Percentiles rank a stretch among this genome's conserved stretches.
These are phyloP conservation scores for Penicillium thymicola DNA, from an alignment of 2,329 filamentous ascomycete species.

Conservation along the genomic window DNA sequence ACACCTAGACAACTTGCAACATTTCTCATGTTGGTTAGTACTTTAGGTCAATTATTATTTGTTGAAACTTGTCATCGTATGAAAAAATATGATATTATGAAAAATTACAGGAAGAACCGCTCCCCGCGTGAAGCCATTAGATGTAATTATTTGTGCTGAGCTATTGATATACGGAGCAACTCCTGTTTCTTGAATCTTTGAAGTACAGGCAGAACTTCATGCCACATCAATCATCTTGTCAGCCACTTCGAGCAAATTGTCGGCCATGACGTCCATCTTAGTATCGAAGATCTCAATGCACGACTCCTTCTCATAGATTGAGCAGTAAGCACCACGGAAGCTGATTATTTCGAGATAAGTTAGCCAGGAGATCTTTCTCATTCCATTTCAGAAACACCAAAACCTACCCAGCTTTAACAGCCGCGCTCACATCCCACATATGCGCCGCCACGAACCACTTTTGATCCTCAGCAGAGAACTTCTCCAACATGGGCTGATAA, in stretches of 20 bases:
- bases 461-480: constrained; percentile 38
- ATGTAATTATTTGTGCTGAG: neutral
- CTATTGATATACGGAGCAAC: neutral
- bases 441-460: constrained; percentile 60
- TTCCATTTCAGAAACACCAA: too few relatives aligned
- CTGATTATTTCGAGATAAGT: neutral
- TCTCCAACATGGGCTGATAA: constrained; percentile 46
- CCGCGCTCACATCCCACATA: constrained; percentile 58
- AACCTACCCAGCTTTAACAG: constrained; percentile 43
- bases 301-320: constrained; percentile 52
- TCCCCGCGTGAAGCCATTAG: neutral
- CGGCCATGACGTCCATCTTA: constrained; percentile 51
- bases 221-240: constrained; percentile 25
- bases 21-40: neutral
- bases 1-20: neutral
- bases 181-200: neutral
- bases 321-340: constrained; percentile 54
- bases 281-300: constrained; percentile 50
- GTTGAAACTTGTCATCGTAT: neutral
- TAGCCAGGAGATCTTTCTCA: neutral
- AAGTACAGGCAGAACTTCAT: neutral
- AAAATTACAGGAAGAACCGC: neutral
- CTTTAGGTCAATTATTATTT: neutral
- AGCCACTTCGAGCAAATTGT: constrained; percentile 50
- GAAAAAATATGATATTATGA: neutral